phyloP scores from a whole-genome alignment of 2,329 filamentous ascomycete genomes.

The Fusarium sp. region DNA sequence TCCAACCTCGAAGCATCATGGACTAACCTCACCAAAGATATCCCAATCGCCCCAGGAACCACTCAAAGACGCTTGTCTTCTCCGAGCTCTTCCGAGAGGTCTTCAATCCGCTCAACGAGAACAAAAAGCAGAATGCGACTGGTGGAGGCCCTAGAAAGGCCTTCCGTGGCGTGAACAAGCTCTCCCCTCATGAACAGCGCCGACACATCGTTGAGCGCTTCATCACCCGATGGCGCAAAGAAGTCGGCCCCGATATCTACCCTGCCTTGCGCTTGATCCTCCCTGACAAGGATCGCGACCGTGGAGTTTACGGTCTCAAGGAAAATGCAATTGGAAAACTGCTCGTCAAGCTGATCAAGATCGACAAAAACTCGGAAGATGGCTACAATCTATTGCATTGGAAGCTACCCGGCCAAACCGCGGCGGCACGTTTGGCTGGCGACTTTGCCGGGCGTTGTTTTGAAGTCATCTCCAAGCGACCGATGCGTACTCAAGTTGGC shows the following conservation, averaged over 20 bases:
- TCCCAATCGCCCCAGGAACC: constrained; percentile 83
- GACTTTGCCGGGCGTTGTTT: constrained; percentile 93
- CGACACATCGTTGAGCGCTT: constrained; percentile 85
- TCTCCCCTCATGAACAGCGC: constrained; percentile 79
- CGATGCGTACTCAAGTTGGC: constrained; percentile 76
- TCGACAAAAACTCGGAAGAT: constrained; percentile 90
- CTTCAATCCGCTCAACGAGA: constrained; percentile 82
- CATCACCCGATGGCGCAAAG: constrained; percentile 83
- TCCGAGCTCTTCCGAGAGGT: constrained; percentile 78
- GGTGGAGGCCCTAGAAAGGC: constrained; percentile 66
- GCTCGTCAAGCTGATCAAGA: constrained; percentile 91
- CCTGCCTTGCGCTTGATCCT: constrained; percentile 91
- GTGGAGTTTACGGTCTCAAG: constrained; percentile 92
- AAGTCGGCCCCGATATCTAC: constrained; percentile 93
- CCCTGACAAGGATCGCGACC: constrained; percentile 90
- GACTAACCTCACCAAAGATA: constrained; percentile 66
- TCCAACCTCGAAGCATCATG: not conserved
- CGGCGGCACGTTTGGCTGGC: constrained; percentile 74
- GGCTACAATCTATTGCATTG: constrained; percentile 86
- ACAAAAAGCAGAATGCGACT: constrained; percentile 76
- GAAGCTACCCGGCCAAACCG: constrained; percentile 82
- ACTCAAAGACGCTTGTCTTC: constrained; percentile 81
- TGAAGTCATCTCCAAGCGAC: constrained; percentile 84
- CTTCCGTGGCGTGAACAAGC: constrained; percentile 64
- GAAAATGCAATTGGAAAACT: constrained; percentile 90